phyloP scores from a whole-genome alignment of 2,329 filamentous ascomycete genomes.

The Mariannaea elegans region DNA sequence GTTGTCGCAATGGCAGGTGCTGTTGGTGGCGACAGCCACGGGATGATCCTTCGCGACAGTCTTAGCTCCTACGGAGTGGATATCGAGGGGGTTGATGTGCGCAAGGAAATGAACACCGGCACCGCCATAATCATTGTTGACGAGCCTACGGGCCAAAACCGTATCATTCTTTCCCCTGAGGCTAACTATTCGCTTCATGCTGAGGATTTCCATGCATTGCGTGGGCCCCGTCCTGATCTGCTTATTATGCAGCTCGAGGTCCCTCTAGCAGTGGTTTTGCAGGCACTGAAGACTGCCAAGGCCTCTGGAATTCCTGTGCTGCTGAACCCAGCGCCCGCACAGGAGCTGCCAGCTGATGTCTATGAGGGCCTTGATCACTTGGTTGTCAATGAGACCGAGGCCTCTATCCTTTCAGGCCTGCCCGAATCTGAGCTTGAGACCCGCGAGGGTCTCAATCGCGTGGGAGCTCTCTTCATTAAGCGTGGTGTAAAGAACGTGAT shows the following conservation, averaged over 20 bases:
- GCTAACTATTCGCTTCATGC: conserved; percentile 67
- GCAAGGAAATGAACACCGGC: conserved; percentile 65
- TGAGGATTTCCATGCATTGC: conserved; percentile 46
- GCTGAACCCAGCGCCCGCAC: conserved; percentile 86
- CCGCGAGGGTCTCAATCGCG: conserved; percentile 53
- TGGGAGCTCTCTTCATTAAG: conserved; percentile 69
- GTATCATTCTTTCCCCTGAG: conserved; percentile 77
- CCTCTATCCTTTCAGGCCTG: conserved; percentile 73
- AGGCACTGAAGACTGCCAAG: conserved; percentile 63
- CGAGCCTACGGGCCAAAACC: conserved; percentile 75
- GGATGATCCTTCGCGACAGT: conserved; percentile 64
- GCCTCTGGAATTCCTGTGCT: conserved; percentile 68
- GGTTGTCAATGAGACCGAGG: conserved; percentile 91
- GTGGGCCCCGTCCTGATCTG: conserved; percentile 61
- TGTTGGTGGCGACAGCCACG: conserved; percentile 76
- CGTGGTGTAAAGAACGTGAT: conserved; percentile 80
- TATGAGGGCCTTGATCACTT: conserved; percentile 78
- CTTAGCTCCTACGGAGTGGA: conserved; percentile 71
- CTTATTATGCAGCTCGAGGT: conserved; percentile 84
- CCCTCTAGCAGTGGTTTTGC: conserved; percentile 70
- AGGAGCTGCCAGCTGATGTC: conserved; percentile 70
- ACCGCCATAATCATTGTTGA: conserved; percentile 82
- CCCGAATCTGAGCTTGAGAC: conserved; percentile 59
- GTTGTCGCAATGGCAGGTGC: conserved; percentile 77
- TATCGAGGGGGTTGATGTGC: conserved; percentile 59